Evolutionary conservation across 306 rosid genomes (phyloP).

Genomic region (Vicia sativa): DNA sequence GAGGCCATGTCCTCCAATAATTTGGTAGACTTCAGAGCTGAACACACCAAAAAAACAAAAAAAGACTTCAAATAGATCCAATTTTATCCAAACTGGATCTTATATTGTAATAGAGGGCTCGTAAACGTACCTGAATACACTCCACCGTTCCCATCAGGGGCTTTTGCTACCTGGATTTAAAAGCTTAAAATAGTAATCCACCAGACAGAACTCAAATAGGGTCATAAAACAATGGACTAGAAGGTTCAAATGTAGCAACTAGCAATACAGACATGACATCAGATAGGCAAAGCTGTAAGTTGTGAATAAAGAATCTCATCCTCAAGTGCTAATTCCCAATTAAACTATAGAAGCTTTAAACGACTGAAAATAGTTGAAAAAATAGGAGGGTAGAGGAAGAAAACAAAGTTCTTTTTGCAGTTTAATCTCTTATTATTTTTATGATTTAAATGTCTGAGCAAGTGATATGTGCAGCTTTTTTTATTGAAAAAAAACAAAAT

Average conservation of each 20-base stretch:
- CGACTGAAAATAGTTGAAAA: constrained; percentile 6
- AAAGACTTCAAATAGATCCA: constrained; percentile 12
- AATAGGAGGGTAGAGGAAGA: background rate
- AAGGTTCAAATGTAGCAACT: constrained; percentile 5
- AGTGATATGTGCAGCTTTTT: background rate
- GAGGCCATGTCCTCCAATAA: constrained; percentile 93
- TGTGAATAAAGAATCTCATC: constrained; percentile 23
- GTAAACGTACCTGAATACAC: constrained; percentile 75
- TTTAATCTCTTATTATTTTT: background rate
- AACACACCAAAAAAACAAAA: constrained; percentile 25
- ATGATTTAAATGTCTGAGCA: constrained; percentile 12
- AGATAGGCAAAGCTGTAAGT: constrained; percentile 16
- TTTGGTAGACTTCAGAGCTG: constrained; percentile 78
- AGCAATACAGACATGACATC: constrained; percentile 24
- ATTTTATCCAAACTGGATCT: constrained; percentile 22
- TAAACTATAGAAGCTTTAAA: constrained; percentile 17
- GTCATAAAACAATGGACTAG: constrained; percentile 34
- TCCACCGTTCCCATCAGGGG: constrained; percentile 99
- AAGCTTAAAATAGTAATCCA: constrained; percentile 45
- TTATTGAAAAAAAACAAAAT: background rate
- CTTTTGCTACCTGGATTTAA: constrained; percentile 84
- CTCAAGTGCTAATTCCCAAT: constrained; percentile 8
- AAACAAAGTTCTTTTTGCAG: constrained; percentile 1
- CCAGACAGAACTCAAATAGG: constrained; percentile 28
- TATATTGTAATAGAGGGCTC: constrained; percentile 19